These are phyloP conservation scores for Obba rivulosa DNA, from an alignment of 768 basidiomycete genomes.

Conservation along the genomic window DNA sequence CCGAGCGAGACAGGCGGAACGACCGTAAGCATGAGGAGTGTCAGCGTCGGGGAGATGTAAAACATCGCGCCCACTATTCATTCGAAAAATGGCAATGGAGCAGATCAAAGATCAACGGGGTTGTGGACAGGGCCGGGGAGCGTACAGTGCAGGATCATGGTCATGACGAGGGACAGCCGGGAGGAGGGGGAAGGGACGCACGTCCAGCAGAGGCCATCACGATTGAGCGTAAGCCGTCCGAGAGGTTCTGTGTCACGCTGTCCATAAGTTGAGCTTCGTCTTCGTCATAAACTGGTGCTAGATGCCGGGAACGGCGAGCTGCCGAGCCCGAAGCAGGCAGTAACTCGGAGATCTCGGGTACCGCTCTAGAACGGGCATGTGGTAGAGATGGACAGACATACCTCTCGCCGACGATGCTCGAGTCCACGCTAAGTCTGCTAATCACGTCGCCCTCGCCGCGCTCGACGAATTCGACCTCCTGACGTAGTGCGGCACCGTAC, in stretches of 20 bases:
- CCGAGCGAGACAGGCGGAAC: slow-evolving; percentile 86
- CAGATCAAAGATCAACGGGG: not conserved
- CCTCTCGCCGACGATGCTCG: slow-evolving; percentile 93
- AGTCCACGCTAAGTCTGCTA: slow-evolving; percentile 86
- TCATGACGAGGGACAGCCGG: not conserved
- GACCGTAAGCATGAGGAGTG: slow-evolving; percentile 86
- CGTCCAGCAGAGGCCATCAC: slow-evolving; percentile 94
- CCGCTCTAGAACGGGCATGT: too few species aligned
- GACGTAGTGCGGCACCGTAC: slow-evolving; percentile 76
- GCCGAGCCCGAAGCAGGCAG: not conserved
- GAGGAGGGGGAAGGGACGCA: slow-evolving; percentile 34
- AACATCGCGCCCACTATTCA: slow-evolving; percentile 98
- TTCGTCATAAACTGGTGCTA: not conserved
- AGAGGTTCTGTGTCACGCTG: slow-evolving; percentile 75
- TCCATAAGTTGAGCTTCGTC: slow-evolving; percentile 2
- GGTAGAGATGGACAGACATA: slow-evolving; percentile 30
- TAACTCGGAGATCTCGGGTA: too few species aligned
- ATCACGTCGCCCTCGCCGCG: slow-evolving; percentile 90
- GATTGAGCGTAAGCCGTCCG: slow-evolving; percentile 74
- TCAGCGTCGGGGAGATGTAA: slow-evolving; percentile 84
- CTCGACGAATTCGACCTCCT: slow-evolving; percentile 93
- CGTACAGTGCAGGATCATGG: too few species aligned
- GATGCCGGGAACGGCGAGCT: not conserved
- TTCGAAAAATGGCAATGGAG: not conserved
- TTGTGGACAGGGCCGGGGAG: not conserved